Conservation (phyloP, 139 green algal species). For the Zygnema cylindricum region DNA sequence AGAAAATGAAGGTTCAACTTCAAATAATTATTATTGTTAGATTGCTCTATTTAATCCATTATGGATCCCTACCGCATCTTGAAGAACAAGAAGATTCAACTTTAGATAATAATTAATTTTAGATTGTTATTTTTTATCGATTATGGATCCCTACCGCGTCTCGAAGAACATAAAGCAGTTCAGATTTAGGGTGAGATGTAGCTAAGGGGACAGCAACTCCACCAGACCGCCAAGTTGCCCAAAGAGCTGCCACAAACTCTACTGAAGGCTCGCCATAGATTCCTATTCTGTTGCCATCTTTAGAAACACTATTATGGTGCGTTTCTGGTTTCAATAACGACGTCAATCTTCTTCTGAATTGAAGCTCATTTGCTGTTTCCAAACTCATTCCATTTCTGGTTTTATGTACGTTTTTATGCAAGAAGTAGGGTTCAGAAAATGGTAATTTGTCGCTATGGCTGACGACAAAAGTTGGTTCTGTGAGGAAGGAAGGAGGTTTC, state of each 20-base stretch:
- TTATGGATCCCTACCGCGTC: slow-evolving; percentile 69
- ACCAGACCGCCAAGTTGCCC: slow-evolving; percentile 80
- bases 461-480: neutral
- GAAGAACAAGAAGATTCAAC: too few relatives aligned
- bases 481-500: neutral
- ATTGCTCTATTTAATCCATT: too few relatives aligned
- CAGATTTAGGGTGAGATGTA: slow-evolving; percentile 74
- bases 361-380: neutral
- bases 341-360: neutral
- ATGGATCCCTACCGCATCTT: too few relatives aligned
- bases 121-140: too few relatives aligned
- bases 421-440: too few relatives aligned
- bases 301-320: too few relatives aligned
- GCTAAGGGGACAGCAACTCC: slow-evolving; percentile 87
- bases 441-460: too few relatives aligned
- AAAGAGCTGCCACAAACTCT: slow-evolving; percentile 80
- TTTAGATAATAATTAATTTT: too few relatives aligned
- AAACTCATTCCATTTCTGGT: neutral
- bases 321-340: neutral
- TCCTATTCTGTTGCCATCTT: slow-evolving; percentile 61
- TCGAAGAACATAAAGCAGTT: slow-evolving; percentile 84
- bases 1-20: too few relatives aligned
- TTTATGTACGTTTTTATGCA: too few relatives aligned
- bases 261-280: slow-evolving; percentile 67
- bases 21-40: too few relatives aligned